Evolutionary conservation across 345 rosid species (phyloP).

Genomic region (Ricinus communis): DNA sequence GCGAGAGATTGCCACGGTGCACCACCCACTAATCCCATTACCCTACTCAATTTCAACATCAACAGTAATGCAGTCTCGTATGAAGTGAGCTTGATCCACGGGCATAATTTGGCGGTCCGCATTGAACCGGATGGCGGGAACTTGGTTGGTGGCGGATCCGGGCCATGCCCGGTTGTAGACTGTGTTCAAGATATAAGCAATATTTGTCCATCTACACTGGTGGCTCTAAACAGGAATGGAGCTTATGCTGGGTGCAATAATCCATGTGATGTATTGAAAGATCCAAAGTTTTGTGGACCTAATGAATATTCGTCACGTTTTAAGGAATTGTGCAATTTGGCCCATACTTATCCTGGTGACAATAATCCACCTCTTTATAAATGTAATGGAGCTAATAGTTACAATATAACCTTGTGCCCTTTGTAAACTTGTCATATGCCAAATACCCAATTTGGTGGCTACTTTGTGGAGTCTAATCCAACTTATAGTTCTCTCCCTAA

Average conservation of each 20-base stretch:
- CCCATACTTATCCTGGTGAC: conserved; percentile 26
- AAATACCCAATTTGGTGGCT: too few relatives aligned
- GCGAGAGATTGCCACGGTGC: conserved; percentile 17
- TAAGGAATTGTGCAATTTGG: conserved; percentile 19
- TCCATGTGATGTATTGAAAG: conserved; percentile 24
- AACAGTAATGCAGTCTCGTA: conserved; percentile 21
- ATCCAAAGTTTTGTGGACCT: conserved; percentile 22
- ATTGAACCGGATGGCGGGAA: conserved; percentile 30
- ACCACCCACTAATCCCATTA: conserved; percentile 21
- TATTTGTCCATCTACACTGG: conserved; percentile 28
- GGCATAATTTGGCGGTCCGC: conserved; percentile 25
- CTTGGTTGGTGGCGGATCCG: conserved; percentile 24
- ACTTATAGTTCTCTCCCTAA: too few relatives aligned
- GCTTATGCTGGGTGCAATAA: conserved; percentile 27
- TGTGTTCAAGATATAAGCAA: conserved; percentile 22
- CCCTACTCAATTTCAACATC: conserved; percentile 25
- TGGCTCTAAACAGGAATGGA: conserved; percentile 16
- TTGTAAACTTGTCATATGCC: not conserved
- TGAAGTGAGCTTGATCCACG: conserved; percentile 39
- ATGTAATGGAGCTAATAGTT: conserved; percentile 22
- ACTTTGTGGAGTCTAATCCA: too few relatives aligned
- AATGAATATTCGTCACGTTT: conserved; percentile 24
- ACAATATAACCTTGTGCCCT: conserved; percentile 30
- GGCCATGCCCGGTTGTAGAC: conserved; percentile 31
- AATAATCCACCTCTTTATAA: conserved; percentile 26